Evolutionary conservation across 129 eudicot species (phyloP), one percentile per base, ranked within the genome.

Genomic region (Flaveria sonorensis): DNA sequence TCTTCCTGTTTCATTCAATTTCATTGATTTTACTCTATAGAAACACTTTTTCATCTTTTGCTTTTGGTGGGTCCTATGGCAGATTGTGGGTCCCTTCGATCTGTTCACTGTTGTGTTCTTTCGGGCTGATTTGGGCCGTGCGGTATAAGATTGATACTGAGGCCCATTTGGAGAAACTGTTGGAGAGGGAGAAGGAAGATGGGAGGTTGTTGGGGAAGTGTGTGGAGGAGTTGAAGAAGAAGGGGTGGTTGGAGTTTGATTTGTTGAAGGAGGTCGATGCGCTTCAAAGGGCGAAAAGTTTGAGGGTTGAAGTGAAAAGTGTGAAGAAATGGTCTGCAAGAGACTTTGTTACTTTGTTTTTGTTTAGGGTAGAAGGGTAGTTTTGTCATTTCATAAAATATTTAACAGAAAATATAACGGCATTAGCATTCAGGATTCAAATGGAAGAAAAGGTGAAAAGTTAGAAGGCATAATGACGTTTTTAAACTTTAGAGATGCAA

Each of bases 231-330:
- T 62, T 93, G 87, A 93, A 86, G 91, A 90, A 81, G 51, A 93
- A 93, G 40, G 98, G 98, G 0, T n/a, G n/a, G n/a, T 75, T 87
- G 40, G 98, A 90, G 19, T 93, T 93, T 72, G 98, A 93, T 88
- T 72, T 93, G 90, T 69, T 93, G 87, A 93, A 88, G 81, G 98
- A 93, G 72, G 96, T 90, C 1, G 98, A 93, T 62, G 98, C 98
- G 1, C 79, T 93, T 0, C 71, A 96, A 21, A 82, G 95, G 65
- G 98, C 98, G 0, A 93, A 93, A 76, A 93, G 97, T 63, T 87
- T 93, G 86, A 68, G 92, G 71, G 85, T 89, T 15, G 98, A 90
- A 42, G 68, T 71, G 2, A 92, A 85, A 42, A 83, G 70, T 0
- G 97, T 91, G 9, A 74, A 81, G 78, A 94, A 86, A 64, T 94